Evolutionary conservation across 148 eudicot genomes (phyloP), one percentile per base, ranked within the genome.

Genomic region (Rhododendron molle): DNA sequence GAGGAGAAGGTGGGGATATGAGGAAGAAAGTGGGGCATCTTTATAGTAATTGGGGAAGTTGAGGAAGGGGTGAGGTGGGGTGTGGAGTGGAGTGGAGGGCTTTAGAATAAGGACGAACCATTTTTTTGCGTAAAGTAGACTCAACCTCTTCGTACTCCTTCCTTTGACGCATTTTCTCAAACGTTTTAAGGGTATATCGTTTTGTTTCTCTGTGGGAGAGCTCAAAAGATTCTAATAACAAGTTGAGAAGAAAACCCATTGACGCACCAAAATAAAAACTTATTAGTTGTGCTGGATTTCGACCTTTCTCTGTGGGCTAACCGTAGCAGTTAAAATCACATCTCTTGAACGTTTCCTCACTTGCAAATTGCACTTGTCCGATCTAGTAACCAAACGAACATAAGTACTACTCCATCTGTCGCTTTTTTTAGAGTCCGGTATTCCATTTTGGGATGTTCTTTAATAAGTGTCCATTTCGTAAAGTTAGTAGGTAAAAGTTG

Each of bases 71-170:
- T 87, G 77, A 62, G 62, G 54, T 65, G 82, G 78, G 80, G 56
- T 71, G 84, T 62, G 84, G 46, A 0, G 84, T 62, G 84, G 46
- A 0, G 20, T 16, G 60, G 85, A 81, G 82, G 82, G 4, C 40
- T 84, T 47, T 80, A 85, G 78, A 83, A 83, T 43, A 81, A 87
- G 85, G 83, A 83, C 56, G 88, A 77, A 85, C 62, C 50, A 84
- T 82, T 88, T 28, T 62, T 12, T 93, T 85, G 98, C 98, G 99
- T 96, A 90, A 93, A 91, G 88, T 28, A 93, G 91, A 94, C 99
- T 93, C 98, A 94, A 94, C 92, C 95, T 88, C 86, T 78, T 76
- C 78, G 44, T 80, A 81, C 83, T 83, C 60, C 85, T 43, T 60
- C 83, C 86, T 89, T 90, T 91, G 92, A 92, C 94, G 90, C 88